Evolutionary conservation across 257 asterid genomes (phyloP), one percentile per base, ranked within the genome.

Genomic region (Ophiorrhiza pumila): DNA sequence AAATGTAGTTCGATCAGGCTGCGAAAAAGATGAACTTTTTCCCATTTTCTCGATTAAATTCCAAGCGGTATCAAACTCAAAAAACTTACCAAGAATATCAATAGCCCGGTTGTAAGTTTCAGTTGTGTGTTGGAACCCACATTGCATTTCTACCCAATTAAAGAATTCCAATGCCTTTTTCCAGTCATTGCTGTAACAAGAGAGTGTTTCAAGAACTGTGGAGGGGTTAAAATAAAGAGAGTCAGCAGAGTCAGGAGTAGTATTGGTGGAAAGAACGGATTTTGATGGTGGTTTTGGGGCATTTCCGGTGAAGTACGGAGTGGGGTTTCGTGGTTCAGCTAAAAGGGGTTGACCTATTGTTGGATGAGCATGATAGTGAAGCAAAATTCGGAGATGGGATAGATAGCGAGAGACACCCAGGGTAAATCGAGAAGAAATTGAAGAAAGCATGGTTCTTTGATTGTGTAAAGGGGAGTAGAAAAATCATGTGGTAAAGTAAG

Each of bases 121-220:
- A 31, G 90, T 83, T 57, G 87, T 82, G 87, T 94, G 98, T 2
- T 52, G 80, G 71, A 88, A 90, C 62, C 91, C 92, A 7, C 76
- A 71, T 49, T 79, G 79, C 3, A 55, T 75, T 80, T 91, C 97
- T 0, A 78, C 89, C 98, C 98, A 94, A 49, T 83, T 77, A 91
- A 91, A 94, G 90, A 91, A 94, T 73, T 94, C 99, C 31, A 90
- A 17, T 3, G 97, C 97, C 22, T 74, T 85, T 74, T 85, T 87
- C 96, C 97, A 94, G 80, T 94, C 98, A 70, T 90, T 90, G 80
- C 83, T 78, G 71, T 87, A 94, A 29, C 88, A 87, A 71, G 82
- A 84, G 65, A 94, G 93, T 37, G 93, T 84, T 74, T 88, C 93
- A 0, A 86, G 76, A 53, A 90, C 91, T 4, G 80, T 68, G 25